Percentiles rank a stretch among this genome's conserved stretches.
phyloP scores from a whole-genome alignment of 2,329 filamentous ascomycete genomes.

The Fusarium piperis region DNA sequence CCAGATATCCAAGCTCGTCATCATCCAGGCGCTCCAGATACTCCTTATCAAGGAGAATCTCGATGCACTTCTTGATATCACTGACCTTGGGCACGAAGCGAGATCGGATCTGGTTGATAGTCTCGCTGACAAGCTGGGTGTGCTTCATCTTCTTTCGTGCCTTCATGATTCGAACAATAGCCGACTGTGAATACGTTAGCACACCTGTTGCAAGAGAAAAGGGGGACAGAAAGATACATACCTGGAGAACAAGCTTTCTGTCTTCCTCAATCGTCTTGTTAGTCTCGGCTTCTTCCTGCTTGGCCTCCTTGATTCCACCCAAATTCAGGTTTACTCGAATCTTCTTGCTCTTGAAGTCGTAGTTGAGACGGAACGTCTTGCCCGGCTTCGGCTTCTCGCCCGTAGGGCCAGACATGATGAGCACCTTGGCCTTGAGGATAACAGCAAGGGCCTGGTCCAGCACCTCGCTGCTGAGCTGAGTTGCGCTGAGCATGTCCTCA shows the following conservation, averaged over 20 bases:
- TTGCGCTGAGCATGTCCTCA: constrained; percentile 85
- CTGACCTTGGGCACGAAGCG: constrained; percentile 92
- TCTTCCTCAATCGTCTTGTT: constrained; percentile 99
- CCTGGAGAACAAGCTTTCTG: constrained; percentile 94
- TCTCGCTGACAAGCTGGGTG: constrained; percentile 90
- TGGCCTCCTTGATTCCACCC: constrained; percentile 92
- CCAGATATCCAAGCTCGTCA: constrained; percentile 93
- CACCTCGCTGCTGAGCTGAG: constrained; percentile 81
- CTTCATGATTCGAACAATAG: constrained; percentile 99
- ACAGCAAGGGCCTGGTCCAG: constrained; percentile 88
- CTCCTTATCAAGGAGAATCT: constrained; percentile 98
- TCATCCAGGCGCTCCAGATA: constrained; percentile 96
- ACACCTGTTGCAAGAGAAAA: background rate
- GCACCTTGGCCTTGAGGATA: constrained; percentile 91
- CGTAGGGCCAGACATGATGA: constrained; percentile 75
- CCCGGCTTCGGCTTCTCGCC: constrained; percentile 78
- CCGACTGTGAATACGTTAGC: constrained; percentile 71
- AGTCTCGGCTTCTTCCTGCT: constrained; percentile 95
- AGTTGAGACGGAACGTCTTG: constrained; percentile 85
- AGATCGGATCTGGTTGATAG: constrained; percentile 92
- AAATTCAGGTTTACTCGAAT: constrained; percentile 97
- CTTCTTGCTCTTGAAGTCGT: constrained; percentile 98
- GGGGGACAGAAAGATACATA: constrained; percentile 56
- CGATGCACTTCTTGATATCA: constrained; percentile 99
- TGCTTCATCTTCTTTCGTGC: constrained; percentile 99